These are phyloP conservation scores for Lasiodiplodia gonubiensis DNA, from an alignment of 2,329 filamentous ascomycete genomes.

Conservation along the genomic window DNA sequence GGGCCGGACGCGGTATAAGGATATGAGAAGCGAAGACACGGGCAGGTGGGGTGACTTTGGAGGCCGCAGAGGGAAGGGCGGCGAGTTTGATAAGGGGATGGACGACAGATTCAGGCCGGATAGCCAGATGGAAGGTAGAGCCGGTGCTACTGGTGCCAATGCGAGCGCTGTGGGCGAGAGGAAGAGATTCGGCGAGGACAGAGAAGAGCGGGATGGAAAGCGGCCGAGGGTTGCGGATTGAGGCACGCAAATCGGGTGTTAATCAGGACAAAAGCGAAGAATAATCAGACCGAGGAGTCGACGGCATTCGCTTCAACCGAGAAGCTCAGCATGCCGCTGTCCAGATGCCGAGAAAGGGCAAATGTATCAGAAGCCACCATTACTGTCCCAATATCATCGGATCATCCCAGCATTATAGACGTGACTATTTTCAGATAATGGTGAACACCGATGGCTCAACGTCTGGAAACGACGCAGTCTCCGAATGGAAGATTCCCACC, in stretches of 20 bases:
- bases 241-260: background rate
- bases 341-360: background rate
- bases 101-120: constrained; percentile 75
- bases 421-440: background rate
- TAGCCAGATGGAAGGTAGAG: constrained; percentile 49
- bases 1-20: constrained; percentile 86
- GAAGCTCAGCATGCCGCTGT: no score
- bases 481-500: background rate
- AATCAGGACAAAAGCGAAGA: background rate
- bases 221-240: constrained; percentile 45
- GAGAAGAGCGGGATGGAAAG: constrained; percentile 51
- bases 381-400: background rate
- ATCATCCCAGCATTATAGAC: background rate
- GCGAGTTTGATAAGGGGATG: constrained; percentile 47
- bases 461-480: background rate
- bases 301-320: background rate
- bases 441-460: background rate
- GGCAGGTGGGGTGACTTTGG: constrained; percentile 78
- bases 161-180: constrained; percentile 71
- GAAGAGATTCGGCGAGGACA: constrained; percentile 51
- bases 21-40: constrained; percentile 88
- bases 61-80: constrained; percentile 50
- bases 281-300: no score
- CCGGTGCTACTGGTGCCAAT: constrained; percentile 70
- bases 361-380: background rate